phyloP scores from a whole-genome alignment of 495 filamentous ascomycete genomes.

The Tuber umbilicatum region DNA sequence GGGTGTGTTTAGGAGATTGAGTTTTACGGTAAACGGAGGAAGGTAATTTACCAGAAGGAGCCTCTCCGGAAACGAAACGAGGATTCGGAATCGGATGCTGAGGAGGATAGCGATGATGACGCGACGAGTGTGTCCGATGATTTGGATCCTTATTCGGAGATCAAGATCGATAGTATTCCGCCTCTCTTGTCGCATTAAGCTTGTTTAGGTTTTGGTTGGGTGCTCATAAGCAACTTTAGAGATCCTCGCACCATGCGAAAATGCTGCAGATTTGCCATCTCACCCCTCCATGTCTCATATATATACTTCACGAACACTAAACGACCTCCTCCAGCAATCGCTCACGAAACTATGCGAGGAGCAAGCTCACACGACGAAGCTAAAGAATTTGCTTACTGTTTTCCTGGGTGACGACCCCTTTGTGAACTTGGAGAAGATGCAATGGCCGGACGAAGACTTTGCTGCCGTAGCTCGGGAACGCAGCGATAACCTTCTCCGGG shows the following conservation, averaged over 20 bases:
- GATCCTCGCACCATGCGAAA: slow-evolving; percentile 76
- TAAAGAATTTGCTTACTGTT: slow-evolving; percentile 40
- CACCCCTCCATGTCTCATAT: slow-evolving; percentile 79
- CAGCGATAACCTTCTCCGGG: slow-evolving; percentile 32
- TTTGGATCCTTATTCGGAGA: slow-evolving; percentile 73
- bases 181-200: not conserved
- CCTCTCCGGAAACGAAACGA: slow-evolving; percentile 62
- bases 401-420: slow-evolving; percentile 41
- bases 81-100: slow-evolving; percentile 77
- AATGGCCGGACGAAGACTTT: slow-evolving; percentile 38
- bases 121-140: slow-evolving; percentile 62
- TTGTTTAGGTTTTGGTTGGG: not conserved
- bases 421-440: slow-evolving; percentile 39
- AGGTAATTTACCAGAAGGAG: slow-evolving; percentile 73
- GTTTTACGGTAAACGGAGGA: slow-evolving; percentile 74
- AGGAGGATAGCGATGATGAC: slow-evolving; percentile 67
- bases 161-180: slow-evolving; percentile 69
- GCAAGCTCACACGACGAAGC: slow-evolving; percentile 38
- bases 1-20: slow-evolving; percentile 58
- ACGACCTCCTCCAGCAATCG: slow-evolving; percentile 64
- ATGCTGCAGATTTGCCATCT: slow-evolving; percentile 72
- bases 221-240: slow-evolving; percentile 49
- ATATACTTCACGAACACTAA: slow-evolving; percentile 74
- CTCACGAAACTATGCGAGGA: slow-evolving; percentile 46
- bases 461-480: slow-evolving; percentile 29